Evolutionary conservation across 129 eudicot genomes (phyloP).

Genomic region (Tagetes patula): DNA sequence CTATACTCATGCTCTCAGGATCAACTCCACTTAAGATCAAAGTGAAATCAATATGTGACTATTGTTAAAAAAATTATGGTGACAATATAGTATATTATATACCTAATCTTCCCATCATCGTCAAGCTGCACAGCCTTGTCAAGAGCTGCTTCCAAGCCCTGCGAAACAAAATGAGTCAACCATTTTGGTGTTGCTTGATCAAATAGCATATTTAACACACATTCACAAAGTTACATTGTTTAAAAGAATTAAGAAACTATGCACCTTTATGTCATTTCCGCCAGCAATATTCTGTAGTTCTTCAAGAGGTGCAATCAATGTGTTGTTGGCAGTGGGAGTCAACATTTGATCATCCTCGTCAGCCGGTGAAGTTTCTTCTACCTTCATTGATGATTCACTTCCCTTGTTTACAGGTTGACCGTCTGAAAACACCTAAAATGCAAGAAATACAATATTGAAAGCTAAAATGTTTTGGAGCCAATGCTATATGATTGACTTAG

Average conservation of each 20-base stretch:
- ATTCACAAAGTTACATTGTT: background rate
- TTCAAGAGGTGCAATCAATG: slow-evolving; percentile 68
- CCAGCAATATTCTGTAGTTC: slow-evolving; percentile 88
- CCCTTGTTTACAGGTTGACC: slow-evolving; percentile 34
- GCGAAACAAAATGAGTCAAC: slow-evolving; percentile 21
- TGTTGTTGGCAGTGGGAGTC: slow-evolving; percentile 45
- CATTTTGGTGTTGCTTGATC: slow-evolving; percentile 10
- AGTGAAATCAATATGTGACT: background rate
- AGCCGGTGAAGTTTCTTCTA: slow-evolving; percentile 42
- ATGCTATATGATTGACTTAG: background rate
- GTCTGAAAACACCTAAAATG: slow-evolving; percentile 51
- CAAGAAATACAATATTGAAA: slow-evolving; percentile 23
- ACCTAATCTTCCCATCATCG: slow-evolving; percentile 31
- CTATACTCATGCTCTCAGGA: slow-evolving; percentile 68
- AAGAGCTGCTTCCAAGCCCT: slow-evolving; percentile 97
- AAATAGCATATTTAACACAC: slow-evolving; percentile 14
- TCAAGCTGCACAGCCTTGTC: slow-evolving; percentile 68
- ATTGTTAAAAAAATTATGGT: background rate
- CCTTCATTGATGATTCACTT: slow-evolving; percentile 31
- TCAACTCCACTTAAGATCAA: slow-evolving; percentile 58
- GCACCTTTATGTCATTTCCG: slow-evolving; percentile 88
- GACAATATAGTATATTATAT: background rate
- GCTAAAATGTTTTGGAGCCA: slow-evolving; percentile 22
- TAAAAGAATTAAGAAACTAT: background rate
- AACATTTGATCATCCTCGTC: slow-evolving; percentile 47